Base-by-base conservation (phyloP, 1,139 yeast species). In the Chernovozyma sophiae-reginae region DNA sequence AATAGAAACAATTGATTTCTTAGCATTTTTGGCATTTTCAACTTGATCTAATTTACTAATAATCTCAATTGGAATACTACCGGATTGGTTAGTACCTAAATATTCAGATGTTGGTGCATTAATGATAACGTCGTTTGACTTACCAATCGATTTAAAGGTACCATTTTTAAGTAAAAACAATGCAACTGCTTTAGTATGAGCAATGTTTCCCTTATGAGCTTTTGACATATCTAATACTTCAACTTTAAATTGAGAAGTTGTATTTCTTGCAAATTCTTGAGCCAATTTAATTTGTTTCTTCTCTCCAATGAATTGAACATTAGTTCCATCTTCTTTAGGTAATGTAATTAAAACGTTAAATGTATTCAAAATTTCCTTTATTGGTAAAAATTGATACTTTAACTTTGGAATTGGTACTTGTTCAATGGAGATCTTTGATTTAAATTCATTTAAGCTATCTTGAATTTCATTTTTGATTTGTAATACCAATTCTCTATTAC, bases 191-290 rank as follows among this genome's bases (percentile, higher is more conserved):
- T 77, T 77, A 25, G 94, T 96, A 52, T 90, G 97, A 23, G 66
- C 57, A 41, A 79, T 60, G 53, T 85, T 81, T 51, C 86, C 86
- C 52, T 86, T 86, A 58, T 90, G 96, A 28, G 97, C 95, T 58
- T 77, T 81, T 18, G 94, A 79, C 65, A 90, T 81, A 50, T 86
- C 95, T 54, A 90, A 71, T 18, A 78, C 65, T 49, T 84, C 89
- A 33, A 84, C 79, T 48, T 64, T 67, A 53, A 60, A 70, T 47
- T 65, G 69, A 30, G 60, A 73, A 53, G 70, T 75, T 55, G 53
- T 74, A 60, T 47, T 81, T 74, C 58, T 65, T 63, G 77, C 59
- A 62, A 62, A 60, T 72, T 72, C 72, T 47, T 83, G 72, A 25
- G 96, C 96, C 17, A 63, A 61, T 14, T 71, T 52, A 39, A 89